A percentile compares a stretch with the other conserved stretches of the same genome.
These are phyloP conservation scores for Cryptococcus jaspeensis DNA, from an alignment of 1,284 basidiomycete species.

Conservation along the genomic window DNA sequence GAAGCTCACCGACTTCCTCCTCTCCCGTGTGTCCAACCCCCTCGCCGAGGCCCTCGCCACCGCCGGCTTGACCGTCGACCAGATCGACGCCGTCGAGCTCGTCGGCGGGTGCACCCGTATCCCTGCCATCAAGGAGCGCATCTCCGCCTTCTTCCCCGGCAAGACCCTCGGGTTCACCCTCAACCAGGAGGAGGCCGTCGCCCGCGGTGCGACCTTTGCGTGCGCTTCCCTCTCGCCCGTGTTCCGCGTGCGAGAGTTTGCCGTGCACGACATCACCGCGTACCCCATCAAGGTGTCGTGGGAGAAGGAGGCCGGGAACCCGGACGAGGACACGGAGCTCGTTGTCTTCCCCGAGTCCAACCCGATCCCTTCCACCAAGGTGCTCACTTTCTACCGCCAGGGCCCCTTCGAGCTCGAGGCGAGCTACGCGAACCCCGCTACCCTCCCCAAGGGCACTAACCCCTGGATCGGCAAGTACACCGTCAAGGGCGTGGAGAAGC, in stretches of 20 bases:
- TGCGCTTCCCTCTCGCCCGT: conserved; percentile 92
- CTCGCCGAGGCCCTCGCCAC: conserved; percentile 60
- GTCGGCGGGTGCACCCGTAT: conserved; percentile 68
- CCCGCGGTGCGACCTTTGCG: conserved; percentile 88
- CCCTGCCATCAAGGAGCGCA: conserved; percentile 66
- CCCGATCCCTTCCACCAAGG: conserved; percentile 83
- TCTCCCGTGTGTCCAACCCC: conserved; percentile 60
- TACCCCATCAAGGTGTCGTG: conserved; percentile 87
- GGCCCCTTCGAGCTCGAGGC: conserved; percentile 83
- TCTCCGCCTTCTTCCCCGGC: conserved; percentile 63
- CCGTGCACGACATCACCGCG: conserved; percentile 73
- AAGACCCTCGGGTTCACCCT: conserved; percentile 80
- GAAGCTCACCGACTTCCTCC: conserved; percentile 56
- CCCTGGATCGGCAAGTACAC: conserved; percentile 77
- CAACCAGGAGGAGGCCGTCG: conserved; percentile 93
- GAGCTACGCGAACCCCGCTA: conserved; percentile 66
- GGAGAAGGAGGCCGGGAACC: conserved; percentile 68
- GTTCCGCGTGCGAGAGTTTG: conserved; percentile 92
- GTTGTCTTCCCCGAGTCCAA: conserved; percentile 81
- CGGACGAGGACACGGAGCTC: conserved; percentile 84
- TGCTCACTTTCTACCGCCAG: conserved; percentile 89
- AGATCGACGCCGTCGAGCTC: conserved; percentile 67
- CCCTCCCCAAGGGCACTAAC: conserved; percentile 73
- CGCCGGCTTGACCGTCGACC: conserved; percentile 61
- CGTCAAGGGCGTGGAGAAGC: conserved; percentile 70